These are phyloP conservation scores for Candida ipomoeae DNA, from an alignment of 805 yeast species.

Conservation along the genomic window DNA sequence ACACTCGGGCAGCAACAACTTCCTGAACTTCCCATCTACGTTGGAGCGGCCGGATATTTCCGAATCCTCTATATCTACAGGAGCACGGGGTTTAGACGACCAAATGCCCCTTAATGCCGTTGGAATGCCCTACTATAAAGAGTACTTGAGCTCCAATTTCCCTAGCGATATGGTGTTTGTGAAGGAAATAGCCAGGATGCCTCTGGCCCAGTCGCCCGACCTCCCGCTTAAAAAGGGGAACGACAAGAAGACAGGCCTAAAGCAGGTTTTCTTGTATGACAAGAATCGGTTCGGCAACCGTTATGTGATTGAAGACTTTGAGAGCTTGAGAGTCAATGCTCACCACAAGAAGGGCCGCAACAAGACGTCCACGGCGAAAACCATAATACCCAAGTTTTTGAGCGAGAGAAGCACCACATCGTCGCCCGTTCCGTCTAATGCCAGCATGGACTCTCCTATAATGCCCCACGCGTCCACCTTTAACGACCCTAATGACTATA, in stretches of 20 bases:
- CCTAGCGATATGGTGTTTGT: slow-evolving; percentile 59
- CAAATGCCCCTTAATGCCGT: slow-evolving; percentile 60
- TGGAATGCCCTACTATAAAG: slow-evolving; percentile 85
- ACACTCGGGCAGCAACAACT: slow-evolving; percentile 22
- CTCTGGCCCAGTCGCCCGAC: slow-evolving; percentile 49
- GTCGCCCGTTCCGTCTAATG: slow-evolving; percentile 9
- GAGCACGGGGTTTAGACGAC: slow-evolving; percentile 32
- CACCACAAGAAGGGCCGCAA: slow-evolving; percentile 11
- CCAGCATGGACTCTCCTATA: slow-evolving; percentile 10
- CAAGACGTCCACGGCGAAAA: slow-evolving; percentile 11
- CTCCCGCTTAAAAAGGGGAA: neutral
- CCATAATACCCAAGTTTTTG: slow-evolving; percentile 49
- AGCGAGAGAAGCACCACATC: slow-evolving; percentile 43
- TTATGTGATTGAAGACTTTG: slow-evolving; percentile 44
- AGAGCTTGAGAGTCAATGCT: slow-evolving; percentile 24
- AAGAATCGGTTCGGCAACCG: slow-evolving; percentile 54
- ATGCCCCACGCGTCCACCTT: slow-evolving; percentile 7
- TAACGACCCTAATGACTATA: slow-evolving; percentile 10
- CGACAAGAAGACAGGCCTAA: slow-evolving; percentile 15
- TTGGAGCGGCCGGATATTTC: slow-evolving; percentile 54
- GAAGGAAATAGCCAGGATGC: slow-evolving; percentile 56
- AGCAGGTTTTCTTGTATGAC: slow-evolving; percentile 43
- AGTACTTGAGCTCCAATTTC: slow-evolving; percentile 76
- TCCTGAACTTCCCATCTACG: slow-evolving; percentile 35
- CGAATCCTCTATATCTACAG: slow-evolving; percentile 23